A percentile compares a stretch with the other conserved stretches of the same genome.
Conservation (phyloP, 2,329 filamentous ascomycete genomes). For the Colletotrichum noveboracense region DNA sequence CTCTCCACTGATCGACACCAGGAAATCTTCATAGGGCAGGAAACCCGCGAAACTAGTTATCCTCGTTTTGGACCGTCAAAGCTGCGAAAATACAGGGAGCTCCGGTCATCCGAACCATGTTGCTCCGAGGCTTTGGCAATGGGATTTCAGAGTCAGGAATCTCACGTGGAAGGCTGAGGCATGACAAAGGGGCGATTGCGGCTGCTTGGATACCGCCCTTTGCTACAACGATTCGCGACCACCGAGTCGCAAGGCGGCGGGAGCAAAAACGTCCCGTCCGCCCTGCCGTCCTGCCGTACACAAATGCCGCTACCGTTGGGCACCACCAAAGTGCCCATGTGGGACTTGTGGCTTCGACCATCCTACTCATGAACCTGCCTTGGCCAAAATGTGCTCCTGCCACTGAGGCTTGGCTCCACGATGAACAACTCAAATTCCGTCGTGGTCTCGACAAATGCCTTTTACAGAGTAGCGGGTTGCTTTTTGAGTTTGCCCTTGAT, state of each 20-base stretch:
- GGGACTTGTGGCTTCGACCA: not conserved
- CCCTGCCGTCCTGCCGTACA: not conserved
- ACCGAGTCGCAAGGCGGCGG: not conserved
- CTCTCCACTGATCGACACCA: not conserved
- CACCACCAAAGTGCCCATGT: not conserved
- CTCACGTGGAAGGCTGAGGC: not conserved
- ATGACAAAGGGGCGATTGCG: not conserved
- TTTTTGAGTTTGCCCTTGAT: not conserved
- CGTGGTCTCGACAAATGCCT: not conserved
- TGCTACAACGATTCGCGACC: not conserved
- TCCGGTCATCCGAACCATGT: not conserved
- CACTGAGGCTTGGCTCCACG: not conserved
- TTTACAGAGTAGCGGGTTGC: not conserved
- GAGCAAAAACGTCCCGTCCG: not conserved
- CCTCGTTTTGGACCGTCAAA: not conserved
- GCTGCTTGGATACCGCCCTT: not conserved
- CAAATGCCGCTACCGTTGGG: not conserved
- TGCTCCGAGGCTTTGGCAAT: not conserved
- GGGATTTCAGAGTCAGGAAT: not conserved
- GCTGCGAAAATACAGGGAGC: not conserved
- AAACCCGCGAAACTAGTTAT: not conserved
- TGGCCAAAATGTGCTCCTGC: not conserved
- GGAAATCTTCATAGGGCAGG: not conserved
- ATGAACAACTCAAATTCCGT: not conserved
- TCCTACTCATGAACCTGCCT: not conserved